Base-by-base conservation (phyloP, 169 alveolate species). In the Plasmodium gonderi region DNA sequence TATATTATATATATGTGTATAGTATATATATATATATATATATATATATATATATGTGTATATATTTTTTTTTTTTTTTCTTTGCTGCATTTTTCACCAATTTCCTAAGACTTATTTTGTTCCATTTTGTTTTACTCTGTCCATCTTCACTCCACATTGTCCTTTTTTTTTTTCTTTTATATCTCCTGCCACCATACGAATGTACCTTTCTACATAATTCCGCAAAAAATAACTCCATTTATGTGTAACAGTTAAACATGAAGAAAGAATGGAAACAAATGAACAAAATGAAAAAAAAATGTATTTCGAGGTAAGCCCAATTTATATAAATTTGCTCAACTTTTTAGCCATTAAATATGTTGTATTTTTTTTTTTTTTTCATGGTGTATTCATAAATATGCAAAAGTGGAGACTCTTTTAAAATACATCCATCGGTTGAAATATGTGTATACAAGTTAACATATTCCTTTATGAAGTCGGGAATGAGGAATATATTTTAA, bases 151-250 rank as follows among this genome's bases (percentile, higher is more conserved):
- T 51, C 20, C 33, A 31, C 33, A 17, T 8, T 3, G 69, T 72
- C 20, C n/a, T 36, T 17, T 31, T 69, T 69, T 33, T 33, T 23
- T 69, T 69, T 74, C n/a, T 74, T 74, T 74, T 29, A 2, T 74
- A 11, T 54, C n/a, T 31, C 54, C 11, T 20, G 33, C n/a, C 64
- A 3, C 8, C 8, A 74, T 29, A 42, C 14, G 9, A 14, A 74
- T 36, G 8, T 36, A 6, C 3, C 80, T 47, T 74, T 74, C 54
- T 74, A 33, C 47, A 29, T 23, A 36, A 8, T 74, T 74, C 69
- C 29, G 80, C 67, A 74, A 78, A 47, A 78, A 45, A 78, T 45
- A 45, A 33, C 69, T 78, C 47, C 65, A 29, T 14, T 47, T 45
- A 67, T 78, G 87, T 78, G 72, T 54, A 45, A 29, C 26, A 45